Evolutionary conservation across 352 stramenopile species (phyloP), one percentile per base, ranked within the genome.

Genomic region (Globisporangium carolinianum): DNA sequence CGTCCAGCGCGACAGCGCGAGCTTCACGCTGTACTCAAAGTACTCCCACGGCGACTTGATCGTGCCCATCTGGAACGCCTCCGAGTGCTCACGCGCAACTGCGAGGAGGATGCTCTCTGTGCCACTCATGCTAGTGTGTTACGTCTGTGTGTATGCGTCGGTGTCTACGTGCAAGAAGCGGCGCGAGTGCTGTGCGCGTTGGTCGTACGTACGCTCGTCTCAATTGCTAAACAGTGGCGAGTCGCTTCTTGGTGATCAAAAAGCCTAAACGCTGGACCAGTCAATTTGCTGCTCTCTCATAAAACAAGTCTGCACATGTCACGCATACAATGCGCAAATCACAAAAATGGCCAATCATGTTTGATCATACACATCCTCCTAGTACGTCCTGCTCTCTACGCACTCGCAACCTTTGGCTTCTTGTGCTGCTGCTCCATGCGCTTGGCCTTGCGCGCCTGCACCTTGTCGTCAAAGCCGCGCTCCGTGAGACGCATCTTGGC

Each of bases 401-500:
- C 14, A 45, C 41, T 45, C 41, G 41, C 10, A 11, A 17, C 18
- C 45, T 65, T 51, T 47, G 58, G 63, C n/a, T 69, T 57, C 47
- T 80, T 57, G 36, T 77, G 55, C 52, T 78, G 71, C 57, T 90
- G 78, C 42, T 83, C 64, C 42, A 79, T 73, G 9, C 83, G 86
- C 63, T 88, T 86, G 4, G 68, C 63, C 58, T 87, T 89, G 55
- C 79, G 78, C 15, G 78, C 70, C n/a, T 78, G 69, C 47, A 91
- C 70, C 57, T 95, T 91, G 53, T 95, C 83, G 48, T 95, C 83
- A 58, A 97, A 96, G 39, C 88, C 90, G 48, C 87, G 74, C 58
- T 97, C 87, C 6, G 86, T 76, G 15, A 97, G 71, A n/a, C 77
- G 76, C 76, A 98, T 96, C 65, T 97, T 98, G 39, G 95, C 92